Evolutionary conservation across 2,329 filamentous ascomycete genomes (phyloP).

Genomic region (Hawksworthiomyces lignivorus): DNA sequence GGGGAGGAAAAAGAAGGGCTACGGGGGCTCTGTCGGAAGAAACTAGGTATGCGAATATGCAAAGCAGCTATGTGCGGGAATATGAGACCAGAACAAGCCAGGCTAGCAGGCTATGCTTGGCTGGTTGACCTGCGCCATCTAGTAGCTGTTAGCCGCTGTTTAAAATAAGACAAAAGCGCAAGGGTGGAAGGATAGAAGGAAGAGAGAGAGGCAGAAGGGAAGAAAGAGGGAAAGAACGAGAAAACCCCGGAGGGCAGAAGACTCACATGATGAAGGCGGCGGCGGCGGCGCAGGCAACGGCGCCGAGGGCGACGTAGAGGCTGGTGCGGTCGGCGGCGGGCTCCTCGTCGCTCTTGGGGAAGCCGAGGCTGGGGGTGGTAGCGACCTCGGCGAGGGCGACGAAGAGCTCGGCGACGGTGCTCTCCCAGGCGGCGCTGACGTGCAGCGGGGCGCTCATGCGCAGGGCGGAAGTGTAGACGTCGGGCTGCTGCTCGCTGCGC

Average conservation of each 20-base stretch:
- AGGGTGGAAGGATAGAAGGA: no score
- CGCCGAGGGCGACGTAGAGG: conserved; percentile 77
- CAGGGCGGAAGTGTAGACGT: conserved; percentile 76
- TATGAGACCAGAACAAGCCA: no score
- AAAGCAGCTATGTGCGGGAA: no score
- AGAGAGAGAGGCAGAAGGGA: no score
- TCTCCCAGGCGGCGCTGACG: conserved; percentile 90
- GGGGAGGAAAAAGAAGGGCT: no score
- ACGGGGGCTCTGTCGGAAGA: no score
- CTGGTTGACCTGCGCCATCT: conserved; percentile 16
- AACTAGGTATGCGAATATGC: no score
- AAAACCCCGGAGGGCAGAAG: no score
- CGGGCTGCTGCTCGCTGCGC: conserved; percentile 80
- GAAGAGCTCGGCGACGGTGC: conserved; percentile 90
- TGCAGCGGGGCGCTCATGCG: conserved; percentile 90
- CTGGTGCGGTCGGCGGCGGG: conserved; percentile 76
- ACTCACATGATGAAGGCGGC: conserved; percentile 64
- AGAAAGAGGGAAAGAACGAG: not conserved
- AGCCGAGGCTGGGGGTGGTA: conserved; percentile 79
- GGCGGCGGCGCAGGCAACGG: conserved; percentile 55
- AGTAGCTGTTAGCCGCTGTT: not conserved
- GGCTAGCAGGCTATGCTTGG: conserved; percentile 4
- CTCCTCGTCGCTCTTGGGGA: conserved; percentile 84
- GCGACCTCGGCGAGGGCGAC: conserved; percentile 86
- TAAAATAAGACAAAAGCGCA: no score